Evolutionary conservation across 352 stramenopile species (phyloP).

Genomic region (Phytophthora meadii): DNA sequence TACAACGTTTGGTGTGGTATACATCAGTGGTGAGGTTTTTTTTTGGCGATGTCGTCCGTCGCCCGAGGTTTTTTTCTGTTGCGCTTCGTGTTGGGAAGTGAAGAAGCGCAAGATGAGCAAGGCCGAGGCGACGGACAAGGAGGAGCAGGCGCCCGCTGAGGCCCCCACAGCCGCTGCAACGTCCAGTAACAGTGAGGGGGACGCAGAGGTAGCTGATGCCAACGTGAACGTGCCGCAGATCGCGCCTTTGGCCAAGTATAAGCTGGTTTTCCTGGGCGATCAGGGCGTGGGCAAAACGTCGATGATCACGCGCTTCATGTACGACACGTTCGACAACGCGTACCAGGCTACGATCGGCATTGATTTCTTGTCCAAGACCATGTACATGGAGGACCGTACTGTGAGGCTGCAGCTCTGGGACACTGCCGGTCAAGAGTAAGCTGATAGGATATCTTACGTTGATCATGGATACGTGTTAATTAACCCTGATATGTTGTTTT

Average conservation of each 20-base stretch:
- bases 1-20: not conserved
- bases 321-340: constrained; percentile 97
- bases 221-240: constrained; percentile 83
- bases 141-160: constrained; percentile 8
- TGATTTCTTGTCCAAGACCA: constrained; percentile 99
- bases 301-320: constrained; percentile 99
- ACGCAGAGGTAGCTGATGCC: constrained; percentile 25
- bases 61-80: too few relatives aligned
- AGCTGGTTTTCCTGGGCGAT: constrained; percentile 95
- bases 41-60: not conserved
- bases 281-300: constrained; percentile 99
- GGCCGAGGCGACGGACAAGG: constrained; percentile 31
- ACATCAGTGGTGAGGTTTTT: too few relatives aligned
- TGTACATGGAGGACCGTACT: constrained; percentile 98
- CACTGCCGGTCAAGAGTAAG: constrained; percentile 97
- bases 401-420: constrained; percentile 99
- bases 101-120: constrained; percentile 37
- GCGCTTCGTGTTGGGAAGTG: not conserved
- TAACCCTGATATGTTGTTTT: constrained; percentile 8
- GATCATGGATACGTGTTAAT: not conserved
- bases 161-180: not conserved
- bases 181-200: constrained; percentile 2
- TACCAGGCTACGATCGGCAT: constrained; percentile 99
- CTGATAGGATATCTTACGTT: constrained; percentile 5
- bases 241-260: constrained; percentile 94